A percentile compares a stretch with the other conserved stretches of the same genome.
These are phyloP conservation scores for Camillea tinctor DNA, from an alignment of 2,329 filamentous ascomycete genomes.

Conservation along the genomic window DNA sequence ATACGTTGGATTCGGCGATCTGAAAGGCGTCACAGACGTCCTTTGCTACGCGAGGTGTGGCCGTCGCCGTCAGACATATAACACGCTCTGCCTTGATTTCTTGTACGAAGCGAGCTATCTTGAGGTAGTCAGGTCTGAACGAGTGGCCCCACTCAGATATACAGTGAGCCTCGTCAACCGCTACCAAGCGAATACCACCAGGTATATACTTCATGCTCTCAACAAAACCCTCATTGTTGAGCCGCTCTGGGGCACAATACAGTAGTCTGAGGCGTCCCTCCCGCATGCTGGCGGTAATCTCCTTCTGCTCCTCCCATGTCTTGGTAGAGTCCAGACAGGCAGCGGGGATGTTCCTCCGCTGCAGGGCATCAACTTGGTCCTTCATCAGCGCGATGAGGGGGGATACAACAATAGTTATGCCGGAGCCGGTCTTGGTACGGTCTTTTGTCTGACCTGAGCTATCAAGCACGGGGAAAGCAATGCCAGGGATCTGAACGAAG, in stretches of 20 bases:
- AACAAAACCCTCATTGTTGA: constrained; percentile 62
- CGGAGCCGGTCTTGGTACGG: constrained; percentile 32
- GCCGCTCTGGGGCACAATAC: constrained; percentile 58
- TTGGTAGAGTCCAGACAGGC: constrained; percentile 58
- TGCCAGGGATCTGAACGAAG: constrained; percentile 40
- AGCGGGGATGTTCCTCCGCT: constrained; percentile 48
- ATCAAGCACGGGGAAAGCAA: constrained; percentile 47
- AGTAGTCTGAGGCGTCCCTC: constrained; percentile 51
- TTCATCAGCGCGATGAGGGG: constrained; percentile 60
- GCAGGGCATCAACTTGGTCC: constrained; percentile 57
- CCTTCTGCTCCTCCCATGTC: constrained; percentile 43
- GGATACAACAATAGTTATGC: constrained; percentile 56
- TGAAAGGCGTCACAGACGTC: constrained; percentile 54
- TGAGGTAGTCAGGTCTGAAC: constrained; percentile 25
- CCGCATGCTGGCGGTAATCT: constrained; percentile 37
- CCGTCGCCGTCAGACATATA: constrained; percentile 60
- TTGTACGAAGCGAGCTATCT: constrained; percentile 52
- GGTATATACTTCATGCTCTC: constrained; percentile 52
- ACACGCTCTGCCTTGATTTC: constrained; percentile 58
- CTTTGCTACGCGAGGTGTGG: constrained; percentile 53
- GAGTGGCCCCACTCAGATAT: constrained; percentile 49
- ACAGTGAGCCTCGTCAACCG: constrained; percentile 59
- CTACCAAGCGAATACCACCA: constrained; percentile 55
- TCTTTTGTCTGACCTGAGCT: constrained; percentile 10
- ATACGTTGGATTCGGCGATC: constrained; percentile 50